Base-by-base conservation (phyloP, 1,284 basidiomycete genomes). In the Ustilago vetiveriae region DNA sequence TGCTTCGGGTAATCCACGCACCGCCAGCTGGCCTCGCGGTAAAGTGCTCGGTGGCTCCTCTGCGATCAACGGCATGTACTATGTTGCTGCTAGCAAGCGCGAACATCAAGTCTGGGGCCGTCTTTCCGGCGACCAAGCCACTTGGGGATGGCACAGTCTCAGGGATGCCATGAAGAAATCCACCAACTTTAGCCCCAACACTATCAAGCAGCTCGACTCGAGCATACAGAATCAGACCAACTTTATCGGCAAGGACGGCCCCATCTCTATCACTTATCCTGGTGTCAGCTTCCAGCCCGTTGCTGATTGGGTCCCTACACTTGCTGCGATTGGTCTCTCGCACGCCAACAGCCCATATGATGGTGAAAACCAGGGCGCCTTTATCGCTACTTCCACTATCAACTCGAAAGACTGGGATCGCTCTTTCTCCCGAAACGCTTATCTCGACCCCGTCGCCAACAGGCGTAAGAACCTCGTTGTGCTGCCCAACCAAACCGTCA, bases 1-100 rank as follows among this genome's bases (percentile, higher is more conserved):
- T 38, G 54, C 60, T 4, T 27, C 39, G 17, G 58, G 70, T 21
- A 57, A 69, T 14, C 45, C 63, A 26, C 62, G 72, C 13, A 58
- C 57, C 14, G 52, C 71, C 9, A 43, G 53, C 27, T 76, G 74
- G 42, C 79, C 84, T 47, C 78, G 82, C 7, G 86, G 85, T 1
- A 82, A 82, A 35, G 82, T 78, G 0, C 74, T 85, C 6, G 85
- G 85, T 7, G 85, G 85, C 0, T 82, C 82, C 0, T 83, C 83
- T 6, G 82, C 82, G 11, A 84, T 86, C 55, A 87, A 86, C 62
- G 80, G 72, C 36, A 46, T 76, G 38, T 76, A 76, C 63, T 74
- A 76, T 23, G 74, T 76, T 14, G 64, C 68, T 7, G 75, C 27
- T 76, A 84, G 77, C 51, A 84, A 42, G 46, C 46, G 40, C 33